Percentiles rank a stretch among this genome's conserved stretches.
Conservation (phyloP, 2,329 filamentous ascomycete species). For the Neonectria faginata region DNA sequence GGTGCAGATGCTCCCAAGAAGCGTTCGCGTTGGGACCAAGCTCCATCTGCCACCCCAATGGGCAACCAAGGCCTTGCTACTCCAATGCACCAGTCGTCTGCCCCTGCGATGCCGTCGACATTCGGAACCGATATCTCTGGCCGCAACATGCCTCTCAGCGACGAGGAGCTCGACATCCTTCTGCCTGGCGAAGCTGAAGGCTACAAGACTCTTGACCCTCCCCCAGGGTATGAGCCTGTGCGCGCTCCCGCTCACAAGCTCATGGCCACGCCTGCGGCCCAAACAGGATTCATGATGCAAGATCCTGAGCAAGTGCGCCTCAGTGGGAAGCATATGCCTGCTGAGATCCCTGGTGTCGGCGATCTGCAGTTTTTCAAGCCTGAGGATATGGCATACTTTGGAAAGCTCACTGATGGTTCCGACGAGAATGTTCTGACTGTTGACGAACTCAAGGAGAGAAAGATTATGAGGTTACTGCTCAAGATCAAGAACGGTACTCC, state of each 20-base stretch:
- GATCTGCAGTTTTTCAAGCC: constrained; percentile 98
- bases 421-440: constrained; percentile 93
- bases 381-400: constrained; percentile 99
- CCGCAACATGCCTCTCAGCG: constrained; percentile 85
- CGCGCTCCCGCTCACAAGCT: constrained; percentile 81
- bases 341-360: constrained; percentile 94
- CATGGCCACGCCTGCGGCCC: constrained; percentile 78
- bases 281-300: constrained; percentile 96
- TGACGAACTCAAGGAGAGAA: constrained; percentile 95
- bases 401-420: constrained; percentile 93
- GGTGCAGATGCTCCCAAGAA: constrained; percentile 74
- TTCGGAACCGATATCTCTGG: constrained; percentile 86
- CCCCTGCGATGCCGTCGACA: constrained; percentile 62
- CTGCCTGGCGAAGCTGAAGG: constrained; percentile 89
- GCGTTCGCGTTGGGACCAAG: constrained; percentile 92
- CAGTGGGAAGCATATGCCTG: constrained; percentile 90
- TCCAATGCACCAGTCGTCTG: constrained; percentile 79
- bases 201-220: constrained; percentile 91
- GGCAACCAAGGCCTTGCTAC: constrained; percentile 80
- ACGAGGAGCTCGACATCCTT: constrained; percentile 94
- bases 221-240: constrained; percentile 89
- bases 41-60: constrained; percentile 82
- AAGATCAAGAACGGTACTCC: constrained; percentile 99
- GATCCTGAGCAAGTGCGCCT: constrained; percentile 87
- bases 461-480: constrained; percentile 95